Evolutionary conservation across 2,329 filamentous ascomycete species (phyloP).

Genomic region (Helotiales sp.): DNA sequence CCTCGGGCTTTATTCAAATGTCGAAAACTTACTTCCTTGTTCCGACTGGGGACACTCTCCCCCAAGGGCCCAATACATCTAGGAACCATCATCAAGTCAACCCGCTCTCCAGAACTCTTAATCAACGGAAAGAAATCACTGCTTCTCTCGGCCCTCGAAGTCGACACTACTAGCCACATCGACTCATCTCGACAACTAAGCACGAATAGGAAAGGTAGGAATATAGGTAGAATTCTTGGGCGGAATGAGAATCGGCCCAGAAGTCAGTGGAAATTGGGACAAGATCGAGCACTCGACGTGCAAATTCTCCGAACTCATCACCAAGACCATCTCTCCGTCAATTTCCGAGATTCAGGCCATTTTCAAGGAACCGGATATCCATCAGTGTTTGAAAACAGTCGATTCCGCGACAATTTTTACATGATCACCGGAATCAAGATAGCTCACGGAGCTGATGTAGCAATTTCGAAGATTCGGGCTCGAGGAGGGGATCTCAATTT

Average conservation of each 20-base stretch:
- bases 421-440: constrained; percentile 29
- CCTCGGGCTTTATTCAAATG: no score
- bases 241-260: constrained; percentile 11
- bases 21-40: constrained; percentile 27
- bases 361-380: constrained; percentile 13
- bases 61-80: constrained; percentile 24
- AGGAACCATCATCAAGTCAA: constrained; percentile 28
- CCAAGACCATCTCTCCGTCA: constrained; percentile 13
- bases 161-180: background rate
- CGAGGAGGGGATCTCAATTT: constrained; percentile 22
- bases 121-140: constrained; percentile 16
- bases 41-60: constrained; percentile 17
- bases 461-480: constrained; percentile 10
- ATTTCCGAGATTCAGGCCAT: constrained; percentile 6
- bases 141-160: constrained; percentile 14
- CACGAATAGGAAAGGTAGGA: constrained; percentile 14
- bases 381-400: constrained; percentile 16
- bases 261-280: constrained; percentile 18
- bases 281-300: constrained; percentile 6
- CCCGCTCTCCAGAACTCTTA: constrained; percentile 18
- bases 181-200: constrained; percentile 5
- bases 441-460: constrained; percentile 21
- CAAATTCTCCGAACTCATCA: constrained; percentile 21
- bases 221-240: constrained; percentile 21
- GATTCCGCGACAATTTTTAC: constrained; percentile 20